Percentiles rank a stretch among this genome's conserved stretches.
These are phyloP conservation scores for Chamaecrista fasciculata DNA, from an alignment of 306 rosid species.

Conservation along the genomic window DNA sequence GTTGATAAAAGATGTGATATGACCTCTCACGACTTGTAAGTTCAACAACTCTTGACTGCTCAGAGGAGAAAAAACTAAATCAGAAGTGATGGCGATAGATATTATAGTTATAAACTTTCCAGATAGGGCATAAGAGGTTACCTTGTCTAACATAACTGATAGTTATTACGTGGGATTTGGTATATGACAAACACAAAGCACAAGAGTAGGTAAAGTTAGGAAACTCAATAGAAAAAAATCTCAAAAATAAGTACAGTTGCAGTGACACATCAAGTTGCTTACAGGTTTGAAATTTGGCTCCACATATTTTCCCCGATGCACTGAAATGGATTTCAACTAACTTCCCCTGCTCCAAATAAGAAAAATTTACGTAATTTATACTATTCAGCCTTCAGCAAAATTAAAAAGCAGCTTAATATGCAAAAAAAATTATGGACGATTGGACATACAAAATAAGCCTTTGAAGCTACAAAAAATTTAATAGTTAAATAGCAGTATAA, in stretches of 20 bases:
- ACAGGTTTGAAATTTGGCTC: conserved; percentile 86
- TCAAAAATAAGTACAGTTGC: conserved; percentile 17
- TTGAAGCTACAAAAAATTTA: conserved; percentile 4
- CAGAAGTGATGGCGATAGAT: conserved; percentile 30
- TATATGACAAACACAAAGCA: conserved; percentile 35
- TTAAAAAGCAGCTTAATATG: background rate
- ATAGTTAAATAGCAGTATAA: conserved; percentile 24
- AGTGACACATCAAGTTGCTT: conserved; percentile 43
- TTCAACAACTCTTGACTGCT: conserved; percentile 89
- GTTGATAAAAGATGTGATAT: conserved; percentile 89
- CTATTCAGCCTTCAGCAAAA: conserved; percentile 20
- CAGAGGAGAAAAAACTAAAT: conserved; percentile 37
- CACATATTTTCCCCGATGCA: conserved; percentile 59
- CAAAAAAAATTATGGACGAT: conserved; percentile 9
- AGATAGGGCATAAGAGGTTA: conserved; percentile 39
- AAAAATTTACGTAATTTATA: conserved; percentile 31
- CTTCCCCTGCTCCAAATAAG: conserved; percentile 72
- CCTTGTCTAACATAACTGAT: conserved; percentile 85
- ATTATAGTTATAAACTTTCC: conserved; percentile 23
- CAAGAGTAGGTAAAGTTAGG: conserved; percentile 46
- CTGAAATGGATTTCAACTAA: conserved; percentile 74
- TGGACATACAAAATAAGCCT: conserved; percentile 15
- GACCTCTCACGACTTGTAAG: conserved; percentile 75
- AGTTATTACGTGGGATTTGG: conserved; percentile 27
- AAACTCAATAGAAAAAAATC: conserved; percentile 28